Conservation (phyloP, 164 flowering plant species). For the Protea cynaroides region DNA sequence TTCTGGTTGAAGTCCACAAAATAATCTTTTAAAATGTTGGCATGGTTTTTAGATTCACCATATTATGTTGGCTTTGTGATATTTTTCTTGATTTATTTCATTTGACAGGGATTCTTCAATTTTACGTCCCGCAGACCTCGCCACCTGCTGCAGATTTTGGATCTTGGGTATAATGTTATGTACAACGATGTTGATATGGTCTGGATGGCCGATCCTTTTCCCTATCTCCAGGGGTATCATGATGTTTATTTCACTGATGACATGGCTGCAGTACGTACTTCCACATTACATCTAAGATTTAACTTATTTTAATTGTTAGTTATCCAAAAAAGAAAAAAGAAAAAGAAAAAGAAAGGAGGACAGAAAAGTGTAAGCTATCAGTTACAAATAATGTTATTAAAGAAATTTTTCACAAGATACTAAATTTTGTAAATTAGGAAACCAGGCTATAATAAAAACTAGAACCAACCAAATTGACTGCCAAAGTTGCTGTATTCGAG, state of each 20-base stretch:
- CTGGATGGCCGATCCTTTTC: slow-evolving; percentile 92
- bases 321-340: no score
- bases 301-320: no score
- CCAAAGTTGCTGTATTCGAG: no score
- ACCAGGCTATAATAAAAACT: no score
- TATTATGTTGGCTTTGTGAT: neutral
- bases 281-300: neutral
- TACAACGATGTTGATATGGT: slow-evolving; percentile 99
- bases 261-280: slow-evolving; percentile 67
- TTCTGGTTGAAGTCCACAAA: no score
- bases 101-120: slow-evolving; percentile 88
- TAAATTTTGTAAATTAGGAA: no score
- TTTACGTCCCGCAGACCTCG: slow-evolving; percentile 93
- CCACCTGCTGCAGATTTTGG: slow-evolving; percentile 82
- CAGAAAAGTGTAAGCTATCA: no score
- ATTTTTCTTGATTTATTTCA: slow-evolving; percentile 5
- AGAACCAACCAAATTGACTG: no score
- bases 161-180: slow-evolving; percentile 96
- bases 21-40: no score
- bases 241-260: slow-evolving; percentile 97
- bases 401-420: no score
- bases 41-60: neutral
- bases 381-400: no score
- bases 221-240: slow-evolving; percentile 69
- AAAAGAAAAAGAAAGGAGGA: no score